phyloP scores from a whole-genome alignment of 148 eudicot genomes.

The Rhododendron griersonianum region DNA sequence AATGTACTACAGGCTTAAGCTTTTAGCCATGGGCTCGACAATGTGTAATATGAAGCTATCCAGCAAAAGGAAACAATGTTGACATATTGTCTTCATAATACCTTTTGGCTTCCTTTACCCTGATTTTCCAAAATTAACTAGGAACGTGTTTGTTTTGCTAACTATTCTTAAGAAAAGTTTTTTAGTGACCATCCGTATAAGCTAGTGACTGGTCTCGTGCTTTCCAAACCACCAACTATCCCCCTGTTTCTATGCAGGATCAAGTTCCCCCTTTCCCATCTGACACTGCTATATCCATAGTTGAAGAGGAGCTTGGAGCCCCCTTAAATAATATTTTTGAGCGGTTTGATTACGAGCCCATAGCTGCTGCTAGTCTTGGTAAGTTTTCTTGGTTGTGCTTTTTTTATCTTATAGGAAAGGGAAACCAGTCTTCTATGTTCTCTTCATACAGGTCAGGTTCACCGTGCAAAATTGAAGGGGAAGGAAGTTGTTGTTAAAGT shows the following conservation, averaged over 20 bases:
- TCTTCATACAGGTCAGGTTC: slow-evolving; percentile 86
- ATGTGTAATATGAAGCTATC: neutral
- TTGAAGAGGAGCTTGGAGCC: slow-evolving; percentile 89
- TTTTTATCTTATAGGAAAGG: neutral
- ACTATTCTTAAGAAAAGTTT: neutral
- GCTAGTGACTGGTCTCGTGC: neutral
- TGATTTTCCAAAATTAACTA: neutral
- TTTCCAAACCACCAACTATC: neutral
- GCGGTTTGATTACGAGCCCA: slow-evolving; percentile 84
- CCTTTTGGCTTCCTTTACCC: neutral
- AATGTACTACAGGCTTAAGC: neutral
- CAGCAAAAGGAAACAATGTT: neutral
- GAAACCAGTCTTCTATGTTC: neutral
- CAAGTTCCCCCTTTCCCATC: slow-evolving; percentile 99
- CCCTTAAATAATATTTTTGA: slow-evolving; percentile 70
- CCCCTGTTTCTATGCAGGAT: slow-evolving; percentile 50
- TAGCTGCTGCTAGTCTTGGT: slow-evolving; percentile 96
- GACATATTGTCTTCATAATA: neutral
- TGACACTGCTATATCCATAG: slow-evolving; percentile 73
- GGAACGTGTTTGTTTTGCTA: neutral
- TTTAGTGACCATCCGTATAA: neutral
- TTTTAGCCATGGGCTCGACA: neutral
- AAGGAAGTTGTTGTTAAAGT: slow-evolving; percentile 93
- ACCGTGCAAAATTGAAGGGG: slow-evolving; percentile 90
- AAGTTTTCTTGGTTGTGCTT: slow-evolving; percentile 4